Base-by-base conservation (phyloP, 1,284 basidiomycete genomes). In the Porphyrellus sp. region DNA sequence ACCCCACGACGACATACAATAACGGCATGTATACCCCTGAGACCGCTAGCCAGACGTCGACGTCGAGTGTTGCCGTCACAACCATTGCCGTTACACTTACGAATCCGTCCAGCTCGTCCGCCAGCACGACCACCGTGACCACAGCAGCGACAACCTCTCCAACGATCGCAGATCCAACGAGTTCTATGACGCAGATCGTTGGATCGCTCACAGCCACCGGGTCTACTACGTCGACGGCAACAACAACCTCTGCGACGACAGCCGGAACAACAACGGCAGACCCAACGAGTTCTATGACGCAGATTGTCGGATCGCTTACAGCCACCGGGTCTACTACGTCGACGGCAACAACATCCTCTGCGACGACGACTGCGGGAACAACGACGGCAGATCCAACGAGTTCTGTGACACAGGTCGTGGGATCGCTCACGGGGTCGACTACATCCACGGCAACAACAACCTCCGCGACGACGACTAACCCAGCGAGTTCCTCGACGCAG, bases 1-100 rank as follows among this genome's bases (percentile, higher is more conserved):
- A 39, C 23, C 54, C 58, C 15, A 54, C 51, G 13, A 54, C 59
- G 16, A 45, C 59, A 18, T 59, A 49, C 24, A 40, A 65, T 28
- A 37, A 58, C 12, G 65, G 62, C 15, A 21, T 24, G 25, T 52
- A 59, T 16, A 46, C 50, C 21, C 51, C 40, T 21, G 24, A 46
- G 18, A 28, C 47, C 12, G 15, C 20, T 30, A 21, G 5, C 38
- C 41, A 27, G 23, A 31, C 44, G 9, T 27, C 45, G 33, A 37
- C 45, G 24, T 28, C 35, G 16, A 7, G 1, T 44, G 15, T 43
- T 15, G 0, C 4, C 31, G 0, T 33, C 23, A 31, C 57, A 18
- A 61, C 56, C 20, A 9, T 13, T 34, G n/a, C 7, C 5, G 0
- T 43, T 21, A 37, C 52, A 7, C 3, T 18, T 5, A 43, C 41